phyloP scores from a whole-genome alignment of 768 basidiomycete species.

The Dacryopinax primogenitus region DNA sequence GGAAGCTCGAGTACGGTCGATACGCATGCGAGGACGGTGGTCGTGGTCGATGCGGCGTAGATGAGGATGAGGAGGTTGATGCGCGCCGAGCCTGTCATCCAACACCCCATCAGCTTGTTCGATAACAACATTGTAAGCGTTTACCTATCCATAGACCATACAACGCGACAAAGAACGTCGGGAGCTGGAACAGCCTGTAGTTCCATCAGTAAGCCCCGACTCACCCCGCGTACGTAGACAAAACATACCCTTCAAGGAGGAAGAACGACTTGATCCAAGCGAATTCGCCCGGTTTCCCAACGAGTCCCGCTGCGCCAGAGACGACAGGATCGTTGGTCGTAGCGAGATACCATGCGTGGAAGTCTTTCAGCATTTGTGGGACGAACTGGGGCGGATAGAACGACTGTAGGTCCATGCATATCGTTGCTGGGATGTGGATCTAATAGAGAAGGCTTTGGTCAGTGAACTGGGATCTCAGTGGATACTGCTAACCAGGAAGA shows the following conservation, averaged over 20 bases:
- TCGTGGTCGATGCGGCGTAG: constrained; percentile 66
- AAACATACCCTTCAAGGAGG: constrained; percentile 44
- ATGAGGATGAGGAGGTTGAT: constrained; percentile 53
- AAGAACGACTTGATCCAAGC: constrained; percentile 43
- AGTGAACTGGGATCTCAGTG: background rate
- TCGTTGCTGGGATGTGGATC: constrained; percentile 56
- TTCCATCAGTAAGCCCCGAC: background rate
- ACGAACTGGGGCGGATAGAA: constrained; percentile 36
- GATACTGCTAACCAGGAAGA: constrained; percentile 44
- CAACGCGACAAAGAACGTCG: constrained; percentile 60
- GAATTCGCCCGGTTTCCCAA: constrained; percentile 17
- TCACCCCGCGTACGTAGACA: background rate
- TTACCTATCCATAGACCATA: constrained; percentile 46
- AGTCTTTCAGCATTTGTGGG: constrained; percentile 35
- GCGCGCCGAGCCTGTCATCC: constrained; percentile 35
- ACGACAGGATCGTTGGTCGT: constrained; percentile 58
- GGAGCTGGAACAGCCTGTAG: constrained; percentile 54
- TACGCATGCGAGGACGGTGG: constrained; percentile 65
- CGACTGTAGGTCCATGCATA: constrained; percentile 58
- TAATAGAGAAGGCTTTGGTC: constrained; percentile 17
- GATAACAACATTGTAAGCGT: constrained; percentile 4
- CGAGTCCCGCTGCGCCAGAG: constrained; percentile 38
- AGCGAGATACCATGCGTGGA: constrained; percentile 41
- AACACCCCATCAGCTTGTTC: background rate
- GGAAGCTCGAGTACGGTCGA: constrained; percentile 45